These are phyloP conservation scores for Cystobasidium onofrii DNA, from an alignment of 768 basidiomycete genomes.

Conservation along the genomic window DNA sequence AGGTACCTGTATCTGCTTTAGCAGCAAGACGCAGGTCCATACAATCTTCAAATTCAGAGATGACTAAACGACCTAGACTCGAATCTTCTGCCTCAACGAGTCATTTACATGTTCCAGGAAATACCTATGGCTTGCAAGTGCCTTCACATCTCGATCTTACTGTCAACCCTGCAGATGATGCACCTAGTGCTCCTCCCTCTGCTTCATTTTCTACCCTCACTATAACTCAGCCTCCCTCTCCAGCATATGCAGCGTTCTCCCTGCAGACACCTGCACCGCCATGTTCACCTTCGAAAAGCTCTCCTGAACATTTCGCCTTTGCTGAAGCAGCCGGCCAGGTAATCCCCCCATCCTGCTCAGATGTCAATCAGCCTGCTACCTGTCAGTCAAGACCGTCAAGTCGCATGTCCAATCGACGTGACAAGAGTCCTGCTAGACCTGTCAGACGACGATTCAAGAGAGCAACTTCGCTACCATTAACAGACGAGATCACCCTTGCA, in stretches of 20 bases:
- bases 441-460: neutral
- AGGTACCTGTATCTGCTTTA: neutral
- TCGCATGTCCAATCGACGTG: neutral
- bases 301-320: neutral
- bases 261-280: neutral
- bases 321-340: neutral
- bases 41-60: neutral
- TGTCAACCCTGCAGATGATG: neutral
- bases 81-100: neutral
- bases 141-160: neutral
- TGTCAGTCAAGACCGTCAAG: neutral
- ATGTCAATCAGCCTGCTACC: neutral
- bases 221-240: neutral
- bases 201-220: neutral
- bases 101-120: neutral
- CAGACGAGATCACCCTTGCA: neutral
- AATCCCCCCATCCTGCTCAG: neutral
- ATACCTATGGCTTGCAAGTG: neutral
- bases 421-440: neutral
- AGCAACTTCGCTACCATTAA: neutral
- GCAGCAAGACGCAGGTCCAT: neutral
- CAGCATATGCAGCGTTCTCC: neutral
- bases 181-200: neutral
- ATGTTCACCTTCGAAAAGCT: neutral
- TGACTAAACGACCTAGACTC: neutral